Evolutionary conservation across 257 asterid species (phyloP).

Genomic region (Nicotiana tabacum): DNA sequence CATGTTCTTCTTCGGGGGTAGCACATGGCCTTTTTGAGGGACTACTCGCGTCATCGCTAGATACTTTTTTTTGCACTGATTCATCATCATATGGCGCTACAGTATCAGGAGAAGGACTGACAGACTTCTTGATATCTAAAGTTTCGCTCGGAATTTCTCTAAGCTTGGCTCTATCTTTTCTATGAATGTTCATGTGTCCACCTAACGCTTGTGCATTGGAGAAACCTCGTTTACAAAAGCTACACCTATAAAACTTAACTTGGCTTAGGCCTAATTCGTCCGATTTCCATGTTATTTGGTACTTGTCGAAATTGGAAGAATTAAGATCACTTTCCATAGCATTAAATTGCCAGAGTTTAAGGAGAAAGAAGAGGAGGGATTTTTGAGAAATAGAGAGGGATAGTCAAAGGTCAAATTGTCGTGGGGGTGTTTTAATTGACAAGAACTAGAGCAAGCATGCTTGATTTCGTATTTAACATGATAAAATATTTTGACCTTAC

Average conservation of each 20-base stretch:
- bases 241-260: conserved; percentile 39
- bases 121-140: neutral
- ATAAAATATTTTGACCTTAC: conserved; percentile 4
- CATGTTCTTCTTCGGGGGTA: conserved; percentile 1
- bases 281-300: conserved; percentile 14
- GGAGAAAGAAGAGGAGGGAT: neutral
- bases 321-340: conserved; percentile 33
- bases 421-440: conserved; percentile 16
- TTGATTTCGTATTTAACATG: conserved; percentile 17
- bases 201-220: conserved; percentile 80
- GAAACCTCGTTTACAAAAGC: conserved; percentile 59
- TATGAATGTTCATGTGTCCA: conserved; percentile 77
- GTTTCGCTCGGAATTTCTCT: conserved; percentile 30
- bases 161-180: conserved; percentile 68
- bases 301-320: conserved; percentile 13
- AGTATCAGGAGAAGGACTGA: conserved; percentile 2
- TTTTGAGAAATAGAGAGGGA: conserved; percentile 11
- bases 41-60: neutral
- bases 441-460: conserved; percentile 41
- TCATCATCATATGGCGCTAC: neutral
- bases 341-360: neutral
- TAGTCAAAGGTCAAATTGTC: conserved; percentile 25
- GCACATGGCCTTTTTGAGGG: neutral
- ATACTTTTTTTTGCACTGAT: neutral
- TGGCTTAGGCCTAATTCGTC: conserved; percentile 15